phyloP scores from a whole-genome alignment of 1,139 yeast genomes.

The Suhomyces bribrorum region DNA sequence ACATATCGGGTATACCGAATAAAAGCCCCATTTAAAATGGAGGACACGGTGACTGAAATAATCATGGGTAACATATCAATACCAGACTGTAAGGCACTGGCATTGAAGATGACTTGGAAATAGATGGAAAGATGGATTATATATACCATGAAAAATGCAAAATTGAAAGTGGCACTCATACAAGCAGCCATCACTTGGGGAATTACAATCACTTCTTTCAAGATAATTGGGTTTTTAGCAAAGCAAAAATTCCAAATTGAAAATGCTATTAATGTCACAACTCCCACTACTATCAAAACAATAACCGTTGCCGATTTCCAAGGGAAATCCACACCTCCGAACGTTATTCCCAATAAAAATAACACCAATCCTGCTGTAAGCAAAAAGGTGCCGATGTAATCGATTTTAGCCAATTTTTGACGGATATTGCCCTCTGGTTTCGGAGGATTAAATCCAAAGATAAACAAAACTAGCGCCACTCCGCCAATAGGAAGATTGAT shows the following conservation, averaged over 20 bases:
- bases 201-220: conserved; percentile 38
- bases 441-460: conserved; percentile 59
- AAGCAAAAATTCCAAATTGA: conserved; percentile 49
- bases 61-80: conserved; percentile 56
- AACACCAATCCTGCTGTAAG: conserved; percentile 45
- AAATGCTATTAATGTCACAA: conserved; percentile 40
- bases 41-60: conserved; percentile 50
- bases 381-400: conserved; percentile 49
- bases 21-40: conserved; percentile 47
- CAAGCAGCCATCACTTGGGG: conserved; percentile 43
- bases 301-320: conserved; percentile 63
- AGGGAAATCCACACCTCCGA: conserved; percentile 49
- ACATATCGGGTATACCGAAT: conserved; percentile 49
- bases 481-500: conserved; percentile 73
- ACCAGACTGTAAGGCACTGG: conserved; percentile 58
- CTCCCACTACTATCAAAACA: conserved; percentile 56
- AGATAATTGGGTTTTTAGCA: conserved; percentile 50
- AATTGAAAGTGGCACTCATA: conserved; percentile 38
- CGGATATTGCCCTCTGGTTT: conserved; percentile 40
- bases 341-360: conserved; percentile 50
- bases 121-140: conserved; percentile 52
- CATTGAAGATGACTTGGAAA: conserved; percentile 54
- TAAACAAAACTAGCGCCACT: conserved; percentile 46
- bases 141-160: conserved; percentile 46
- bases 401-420: conserved; percentile 45